Evolutionary conservation across 306 rosid species (phyloP).

Genomic region (Ceratonia siliqua): DNA sequence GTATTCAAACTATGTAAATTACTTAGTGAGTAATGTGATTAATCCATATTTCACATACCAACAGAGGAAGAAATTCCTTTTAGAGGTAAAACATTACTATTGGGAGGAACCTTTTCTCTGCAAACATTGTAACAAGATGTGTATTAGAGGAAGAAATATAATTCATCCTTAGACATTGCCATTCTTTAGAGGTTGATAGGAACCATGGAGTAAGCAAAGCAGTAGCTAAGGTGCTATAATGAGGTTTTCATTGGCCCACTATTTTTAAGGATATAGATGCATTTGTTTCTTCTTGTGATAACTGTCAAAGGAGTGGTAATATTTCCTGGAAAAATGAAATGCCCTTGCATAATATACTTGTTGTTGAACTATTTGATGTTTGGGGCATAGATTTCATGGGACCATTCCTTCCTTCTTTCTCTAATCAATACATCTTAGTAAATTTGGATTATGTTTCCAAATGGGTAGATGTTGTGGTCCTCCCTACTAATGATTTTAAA

Average conservation of each 20-base stretch:
- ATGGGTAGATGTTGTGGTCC: neutral
- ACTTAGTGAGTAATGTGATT: too few species aligned
- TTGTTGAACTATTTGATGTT: neutral
- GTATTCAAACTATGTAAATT: too few species aligned
- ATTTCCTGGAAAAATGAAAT: neutral
- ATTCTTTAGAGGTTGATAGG: too few species aligned
- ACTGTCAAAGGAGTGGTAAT: neutral
- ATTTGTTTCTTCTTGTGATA: neutral
- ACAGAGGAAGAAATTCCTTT: too few species aligned
- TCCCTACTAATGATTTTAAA: neutral
- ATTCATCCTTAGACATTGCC: too few species aligned
- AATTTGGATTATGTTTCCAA: neutral
- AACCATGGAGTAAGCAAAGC: too few species aligned
- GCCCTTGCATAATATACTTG: neutral
- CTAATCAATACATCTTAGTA: neutral
- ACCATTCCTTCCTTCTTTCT: neutral
- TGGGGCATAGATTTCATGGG: neutral
- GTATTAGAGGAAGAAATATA: too few species aligned
- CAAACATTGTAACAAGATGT: too few species aligned
- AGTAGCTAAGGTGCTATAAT: neutral
- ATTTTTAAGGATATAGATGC: neutral
- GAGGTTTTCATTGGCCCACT: slow-evolving; percentile 1
- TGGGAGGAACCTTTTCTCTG: too few species aligned
- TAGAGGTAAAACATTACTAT: too few species aligned
- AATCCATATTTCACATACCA: too few species aligned